These are phyloP conservation scores for Rhododendron griersonianum DNA, from an alignment of 148 eudicot genomes.

Conservation along the genomic window DNA sequence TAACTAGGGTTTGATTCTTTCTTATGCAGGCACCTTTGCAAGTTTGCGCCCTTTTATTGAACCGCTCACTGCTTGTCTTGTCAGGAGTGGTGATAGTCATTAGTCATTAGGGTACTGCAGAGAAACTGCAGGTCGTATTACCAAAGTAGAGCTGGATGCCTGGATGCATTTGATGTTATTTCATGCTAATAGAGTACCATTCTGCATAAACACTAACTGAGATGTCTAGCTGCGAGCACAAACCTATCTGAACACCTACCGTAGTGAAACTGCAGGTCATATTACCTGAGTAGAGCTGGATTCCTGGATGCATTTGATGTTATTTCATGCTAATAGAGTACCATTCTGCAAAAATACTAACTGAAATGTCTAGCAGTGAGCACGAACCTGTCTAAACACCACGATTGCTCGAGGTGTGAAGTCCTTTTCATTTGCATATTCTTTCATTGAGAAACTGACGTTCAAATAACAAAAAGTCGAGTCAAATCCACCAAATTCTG, in stretches of 20 bases:
- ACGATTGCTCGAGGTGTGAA: background rate
- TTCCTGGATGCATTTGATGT: background rate
- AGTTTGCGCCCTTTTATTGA: background rate
- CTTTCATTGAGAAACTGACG: background rate
- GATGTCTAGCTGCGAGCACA: background rate
- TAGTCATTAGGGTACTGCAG: background rate
- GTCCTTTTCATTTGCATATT: background rate
- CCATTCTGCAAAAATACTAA: background rate
- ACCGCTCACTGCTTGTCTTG: background rate
- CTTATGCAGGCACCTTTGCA: background rate
- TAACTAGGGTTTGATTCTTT: conserved; percentile 12
- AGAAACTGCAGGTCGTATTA: background rate
- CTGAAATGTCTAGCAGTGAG: background rate
- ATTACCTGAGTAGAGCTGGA: background rate
- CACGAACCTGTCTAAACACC: background rate
- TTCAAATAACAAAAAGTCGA: conserved; percentile 1
- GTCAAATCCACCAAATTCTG: conserved; percentile 17
- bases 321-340: background rate
- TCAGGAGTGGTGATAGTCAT: background rate
- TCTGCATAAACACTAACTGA: background rate
- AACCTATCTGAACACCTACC: background rate
- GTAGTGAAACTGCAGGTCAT: background rate
- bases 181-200: background rate
- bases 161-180: background rate
- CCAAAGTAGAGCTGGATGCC: background rate